Evolutionary conservation across 306 rosid species (phyloP), one percentile per base, ranked within the genome.

Genomic region (Hippophae rhamnoides): DNA sequence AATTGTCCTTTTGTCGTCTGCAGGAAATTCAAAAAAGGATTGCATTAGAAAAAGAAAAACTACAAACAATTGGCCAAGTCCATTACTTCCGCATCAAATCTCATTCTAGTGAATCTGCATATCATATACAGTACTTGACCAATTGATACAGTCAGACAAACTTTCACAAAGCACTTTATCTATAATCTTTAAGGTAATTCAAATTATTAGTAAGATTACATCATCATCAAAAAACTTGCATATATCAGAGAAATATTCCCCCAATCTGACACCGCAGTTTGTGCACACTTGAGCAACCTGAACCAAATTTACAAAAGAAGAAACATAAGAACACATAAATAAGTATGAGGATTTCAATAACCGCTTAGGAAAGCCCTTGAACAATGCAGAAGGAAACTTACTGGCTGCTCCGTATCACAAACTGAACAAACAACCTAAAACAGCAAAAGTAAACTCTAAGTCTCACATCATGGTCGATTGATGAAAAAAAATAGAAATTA

Each of bases 191-290:
- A 52, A 52, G 13, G 40, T 56, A 69, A 51, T 8, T 13, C 3
- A 55, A 40, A 43, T 5, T 25, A 54, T 10, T 13, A 52, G 52
- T 6, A 50, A 40, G 52, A 76, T 70, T 71, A 82, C 94, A 55
- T 82, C 60, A 66, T 81, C 86, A 10, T 82, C 87, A 26, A 66
- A 80, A 70, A 87, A 87, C 73, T 82, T 84, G 85, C 93, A 84
- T 56, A 82, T 74, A 26, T 68, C 75, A 14, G 86, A 84, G 64
- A 68, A 84, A 61, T 88, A 84, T 57, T 84, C 87, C 48, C 87
- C 89, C 87, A 84, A 82, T 62, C 71, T 78, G 63, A 84, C 87
- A 11, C 83, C 83, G 52, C 87, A 82, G 1, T 68, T 80, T 10
- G 82, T 65, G 69, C 94, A 88, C 67, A 74, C 52, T 74, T 74